phyloP scores from a whole-genome alignment of 768 basidiomycete genomes.

The Suillus americanus region DNA sequence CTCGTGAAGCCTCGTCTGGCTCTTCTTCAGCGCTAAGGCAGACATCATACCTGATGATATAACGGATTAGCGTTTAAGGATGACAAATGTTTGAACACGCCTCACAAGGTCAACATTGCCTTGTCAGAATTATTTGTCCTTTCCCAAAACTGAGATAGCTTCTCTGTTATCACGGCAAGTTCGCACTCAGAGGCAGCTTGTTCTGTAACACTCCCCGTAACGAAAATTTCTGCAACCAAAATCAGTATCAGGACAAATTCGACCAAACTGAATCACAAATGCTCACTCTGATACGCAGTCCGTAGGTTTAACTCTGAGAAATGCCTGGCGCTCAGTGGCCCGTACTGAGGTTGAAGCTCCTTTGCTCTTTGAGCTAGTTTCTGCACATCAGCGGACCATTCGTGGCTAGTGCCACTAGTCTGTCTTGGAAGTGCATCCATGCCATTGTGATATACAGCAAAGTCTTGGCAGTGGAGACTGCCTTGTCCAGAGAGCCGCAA shows the following conservation, averaged over 20 bases:
- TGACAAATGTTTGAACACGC: constrained; percentile 5
- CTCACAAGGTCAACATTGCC: constrained; percentile 62
- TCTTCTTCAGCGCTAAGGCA: constrained; percentile 54
- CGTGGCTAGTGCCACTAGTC: constrained; percentile 17
- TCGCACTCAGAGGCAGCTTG: constrained; percentile 35
- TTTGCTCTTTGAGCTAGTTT: constrained; percentile 31
- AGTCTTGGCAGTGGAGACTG: constrained; percentile 42
- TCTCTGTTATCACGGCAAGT: constrained; percentile 48
- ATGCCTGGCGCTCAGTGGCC: constrained; percentile 46
- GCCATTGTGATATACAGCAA: constrained; percentile 24
- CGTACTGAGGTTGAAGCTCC: constrained; percentile 35
- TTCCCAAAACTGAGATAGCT: constrained; percentile 58
- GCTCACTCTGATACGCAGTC: constrained; percentile 53
- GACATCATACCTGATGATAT: constrained; percentile 55
- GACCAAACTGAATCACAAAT: constrained; percentile 18
- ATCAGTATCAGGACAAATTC: constrained; percentile 13
- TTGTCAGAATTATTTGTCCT: constrained; percentile 46
- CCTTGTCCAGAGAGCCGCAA: constrained; percentile 51
- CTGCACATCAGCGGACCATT: constrained; percentile 42
- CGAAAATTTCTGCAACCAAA: constrained; percentile 37
- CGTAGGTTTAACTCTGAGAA: constrained; percentile 49
- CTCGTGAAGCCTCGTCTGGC: constrained; percentile 40
- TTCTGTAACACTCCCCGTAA: constrained; percentile 28
- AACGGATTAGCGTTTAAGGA: constrained; percentile 1
- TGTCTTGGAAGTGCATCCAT: constrained; percentile 9